Evolutionary conservation across 345 rosid genomes (phyloP).

Genomic region (Punica granatum): DNA sequence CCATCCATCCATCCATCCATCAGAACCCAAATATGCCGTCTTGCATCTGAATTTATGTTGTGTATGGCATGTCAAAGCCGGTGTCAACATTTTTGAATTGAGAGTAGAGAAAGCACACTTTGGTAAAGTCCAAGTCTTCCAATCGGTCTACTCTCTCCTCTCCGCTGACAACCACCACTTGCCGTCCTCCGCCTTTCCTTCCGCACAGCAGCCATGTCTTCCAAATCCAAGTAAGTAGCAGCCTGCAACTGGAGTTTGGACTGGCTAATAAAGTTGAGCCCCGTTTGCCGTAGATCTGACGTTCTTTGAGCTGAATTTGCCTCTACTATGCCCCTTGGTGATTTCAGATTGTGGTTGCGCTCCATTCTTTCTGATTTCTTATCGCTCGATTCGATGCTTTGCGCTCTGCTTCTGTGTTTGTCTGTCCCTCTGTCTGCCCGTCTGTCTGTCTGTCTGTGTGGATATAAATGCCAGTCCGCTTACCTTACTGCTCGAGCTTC

Average conservation of each 20-base stretch:
- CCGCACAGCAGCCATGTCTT: slow-evolving; percentile 41
- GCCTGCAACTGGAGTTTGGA: no score
- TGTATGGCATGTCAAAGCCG: no score
- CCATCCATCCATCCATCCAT: no score
- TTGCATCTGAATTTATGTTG: no score
- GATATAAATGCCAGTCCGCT: background rate
- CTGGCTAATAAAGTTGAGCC: background rate
- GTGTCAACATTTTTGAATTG: no score
- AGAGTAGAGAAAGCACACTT: no score
- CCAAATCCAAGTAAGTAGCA: slow-evolving; percentile 55
- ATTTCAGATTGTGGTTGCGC: background rate
- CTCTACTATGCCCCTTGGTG: no score
- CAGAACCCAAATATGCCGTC: no score
- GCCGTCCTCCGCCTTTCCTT: background rate
- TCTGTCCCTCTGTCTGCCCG: background rate
- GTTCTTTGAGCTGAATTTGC: background rate
- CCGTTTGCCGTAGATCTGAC: slow-evolving; percentile 26
- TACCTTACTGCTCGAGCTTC: background rate
- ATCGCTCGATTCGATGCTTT: background rate
- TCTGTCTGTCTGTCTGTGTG: background rate
- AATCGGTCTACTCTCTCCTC: no score
- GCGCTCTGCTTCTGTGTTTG: background rate
- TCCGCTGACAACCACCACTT: no score
- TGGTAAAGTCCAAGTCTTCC: no score
- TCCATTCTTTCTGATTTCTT: background rate